A percentile compares a stretch with the other conserved stretches of the same genome.
Conservation (phyloP, 2,329 filamentous ascomycete genomes). For the Pyricularia pennisetigena region DNA sequence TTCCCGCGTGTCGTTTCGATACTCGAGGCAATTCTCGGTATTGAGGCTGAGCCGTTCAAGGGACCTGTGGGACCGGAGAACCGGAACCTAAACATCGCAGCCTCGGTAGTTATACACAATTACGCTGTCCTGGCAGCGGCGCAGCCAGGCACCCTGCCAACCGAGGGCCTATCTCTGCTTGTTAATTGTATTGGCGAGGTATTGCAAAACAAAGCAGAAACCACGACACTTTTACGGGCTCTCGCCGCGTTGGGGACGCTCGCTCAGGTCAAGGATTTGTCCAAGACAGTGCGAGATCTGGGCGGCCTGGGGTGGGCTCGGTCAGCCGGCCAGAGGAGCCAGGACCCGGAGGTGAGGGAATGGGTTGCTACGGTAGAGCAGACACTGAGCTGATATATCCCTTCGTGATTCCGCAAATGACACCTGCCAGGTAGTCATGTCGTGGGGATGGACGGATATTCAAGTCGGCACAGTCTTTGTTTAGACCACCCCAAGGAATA, state of each 20-base stretch:
- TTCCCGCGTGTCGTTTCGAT: constrained; percentile 49
- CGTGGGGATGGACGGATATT: not conserved
- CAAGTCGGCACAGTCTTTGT: not conserved
- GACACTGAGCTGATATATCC: constrained; percentile 15
- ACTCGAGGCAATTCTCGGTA: constrained; percentile 51
- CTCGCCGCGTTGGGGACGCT: constrained; percentile 79
- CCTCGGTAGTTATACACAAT: constrained; percentile 78
- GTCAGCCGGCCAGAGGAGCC: constrained; percentile 29
- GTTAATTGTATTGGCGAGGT: constrained; percentile 49
- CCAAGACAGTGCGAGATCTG: constrained; percentile 21
- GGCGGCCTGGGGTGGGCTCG: constrained; percentile 25
- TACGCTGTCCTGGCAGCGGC: constrained; percentile 61
- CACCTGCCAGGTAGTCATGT: not conserved
- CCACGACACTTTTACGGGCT: constrained; percentile 73
- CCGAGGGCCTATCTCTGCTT: constrained; percentile 31
- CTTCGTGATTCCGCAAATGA: not conserved
- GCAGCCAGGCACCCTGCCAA: constrained; percentile 28
- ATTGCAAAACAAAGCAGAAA: constrained; percentile 58
- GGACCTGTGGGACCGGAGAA: constrained; percentile 48
- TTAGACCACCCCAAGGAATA: not conserved
- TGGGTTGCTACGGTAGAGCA: constrained; percentile 35
- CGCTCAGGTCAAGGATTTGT: constrained; percentile 36
- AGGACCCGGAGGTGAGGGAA: constrained; percentile 37
- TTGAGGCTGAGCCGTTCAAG: constrained; percentile 26
- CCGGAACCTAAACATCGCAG: constrained; percentile 72